These are phyloP conservation scores for Boletus reticulatus DNA, from an alignment of 768 basidiomycete genomes.

Conservation along the genomic window DNA sequence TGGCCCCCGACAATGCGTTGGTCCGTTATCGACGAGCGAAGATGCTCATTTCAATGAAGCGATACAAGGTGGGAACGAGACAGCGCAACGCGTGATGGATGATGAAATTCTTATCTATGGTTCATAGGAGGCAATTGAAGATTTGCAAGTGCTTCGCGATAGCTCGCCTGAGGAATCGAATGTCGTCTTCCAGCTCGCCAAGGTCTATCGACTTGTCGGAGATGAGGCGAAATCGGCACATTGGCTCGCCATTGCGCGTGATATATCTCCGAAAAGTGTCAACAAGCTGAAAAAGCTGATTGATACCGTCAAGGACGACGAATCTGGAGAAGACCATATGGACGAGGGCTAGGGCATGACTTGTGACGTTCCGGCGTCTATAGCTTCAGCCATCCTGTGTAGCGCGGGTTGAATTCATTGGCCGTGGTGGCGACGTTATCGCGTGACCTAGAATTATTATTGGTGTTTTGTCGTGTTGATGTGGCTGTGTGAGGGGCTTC, in stretches of 20 bases:
- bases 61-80: slow-evolving; percentile 63
- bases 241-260: slow-evolving; percentile 85
- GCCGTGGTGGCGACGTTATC: slow-evolving; percentile 21
- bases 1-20: slow-evolving; percentile 87
- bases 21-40: slow-evolving; percentile 93
- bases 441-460: slow-evolving; percentile 20
- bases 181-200: slow-evolving; percentile 93
- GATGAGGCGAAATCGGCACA: slow-evolving; percentile 78
- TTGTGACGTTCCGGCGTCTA: background rate
- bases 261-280: slow-evolving; percentile 89
- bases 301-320: slow-evolving; percentile 64
- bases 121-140: slow-evolving; percentile 70
- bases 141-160: slow-evolving; percentile 77
- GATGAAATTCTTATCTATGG: slow-evolving; percentile 22
- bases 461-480: slow-evolving; percentile 22
- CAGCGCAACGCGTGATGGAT: slow-evolving; percentile 20
- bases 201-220: slow-evolving; percentile 81
- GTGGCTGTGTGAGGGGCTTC: slow-evolving; percentile 32
- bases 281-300: slow-evolving; percentile 79
- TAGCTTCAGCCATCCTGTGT: background rate
- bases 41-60: slow-evolving; percentile 81
- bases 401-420: background rate
- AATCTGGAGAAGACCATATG: slow-evolving; percentile 61
- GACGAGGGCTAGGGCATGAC: slow-evolving; percentile 55
- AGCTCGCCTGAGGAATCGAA: slow-evolving; percentile 94